Conservation (phyloP, 2,329 filamentous ascomycete species). For the Sodiomyces alkalinus region DNA sequence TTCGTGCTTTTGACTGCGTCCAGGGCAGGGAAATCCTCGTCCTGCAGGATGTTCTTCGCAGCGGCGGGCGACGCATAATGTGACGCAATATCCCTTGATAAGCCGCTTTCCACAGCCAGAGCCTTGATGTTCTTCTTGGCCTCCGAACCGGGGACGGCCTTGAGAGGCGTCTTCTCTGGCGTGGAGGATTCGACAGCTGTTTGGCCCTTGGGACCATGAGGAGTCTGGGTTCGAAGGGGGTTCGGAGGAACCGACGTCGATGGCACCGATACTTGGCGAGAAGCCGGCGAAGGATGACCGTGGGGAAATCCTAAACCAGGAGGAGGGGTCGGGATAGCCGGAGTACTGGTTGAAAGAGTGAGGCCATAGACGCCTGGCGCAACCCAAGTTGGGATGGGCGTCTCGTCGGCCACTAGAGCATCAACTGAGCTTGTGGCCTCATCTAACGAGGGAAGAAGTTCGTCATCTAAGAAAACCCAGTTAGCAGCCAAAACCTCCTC, state of each 20-base stretch:
- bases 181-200: constrained; percentile 10
- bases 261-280: no score
- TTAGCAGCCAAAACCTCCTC: no score
- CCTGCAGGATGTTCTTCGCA: constrained; percentile 25
- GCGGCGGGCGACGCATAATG: constrained; percentile 15
- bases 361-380: background rate
- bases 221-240: constrained; percentile 4
- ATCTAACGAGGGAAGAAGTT: constrained; percentile 42
- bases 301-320: constrained; percentile 28
- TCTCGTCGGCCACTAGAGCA: constrained; percentile 51
- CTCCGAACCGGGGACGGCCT: constrained; percentile 15
- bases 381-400: constrained; percentile 3
- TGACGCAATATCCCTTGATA: constrained; percentile 29
- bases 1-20: constrained; percentile 26
- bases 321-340: constrained; percentile 12
- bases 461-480: constrained; percentile 39
- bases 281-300: constrained; percentile 19
- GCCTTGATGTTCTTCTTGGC: constrained; percentile 29
- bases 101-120: constrained; percentile 27
- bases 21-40: constrained; percentile 49
- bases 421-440: constrained; percentile 51
- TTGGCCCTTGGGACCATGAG: constrained; percentile 11
- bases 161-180: constrained; percentile 17
- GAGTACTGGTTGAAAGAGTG: no score
- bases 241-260: constrained; percentile 2